Evolutionary conservation across 1,284 basidiomycete species (phyloP).

Genomic region (Trichosporon sp.): DNA sequence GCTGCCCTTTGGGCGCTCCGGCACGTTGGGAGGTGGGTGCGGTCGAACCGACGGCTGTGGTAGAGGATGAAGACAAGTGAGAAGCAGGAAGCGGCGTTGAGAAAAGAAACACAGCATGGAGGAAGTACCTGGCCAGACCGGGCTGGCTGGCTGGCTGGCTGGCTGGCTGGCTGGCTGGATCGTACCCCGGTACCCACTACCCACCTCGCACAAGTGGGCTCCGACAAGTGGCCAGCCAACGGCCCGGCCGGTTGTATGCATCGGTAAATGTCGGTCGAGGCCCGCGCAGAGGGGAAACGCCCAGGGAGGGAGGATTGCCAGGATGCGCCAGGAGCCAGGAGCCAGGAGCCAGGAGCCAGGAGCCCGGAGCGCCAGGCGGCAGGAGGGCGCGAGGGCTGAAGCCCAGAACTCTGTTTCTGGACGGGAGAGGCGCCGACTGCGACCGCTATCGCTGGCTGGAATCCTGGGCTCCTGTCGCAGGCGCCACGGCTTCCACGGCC

Average conservation of each 20-base stretch:
- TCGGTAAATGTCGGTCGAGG: slow-evolving; percentile 6
- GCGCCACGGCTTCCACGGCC: neutral
- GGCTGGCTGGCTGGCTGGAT: neutral
- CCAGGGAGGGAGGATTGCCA: neutral
- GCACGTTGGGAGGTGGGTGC: slow-evolving; percentile 1
- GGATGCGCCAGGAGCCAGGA: neutral
- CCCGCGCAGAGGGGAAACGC: neutral
- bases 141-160: neutral
- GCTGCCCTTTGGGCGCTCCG: slow-evolving; percentile 9
- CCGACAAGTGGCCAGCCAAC: slow-evolving; percentile 1
- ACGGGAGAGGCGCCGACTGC: slow-evolving; percentile 5
- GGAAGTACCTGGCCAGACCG: neutral
- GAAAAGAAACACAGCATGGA: neutral
- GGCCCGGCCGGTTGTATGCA: slow-evolving; percentile 2
- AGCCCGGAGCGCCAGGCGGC: neutral
- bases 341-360: no score
- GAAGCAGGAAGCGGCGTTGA: neutral
- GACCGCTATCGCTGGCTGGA: neutral
- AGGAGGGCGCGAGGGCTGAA: neutral
- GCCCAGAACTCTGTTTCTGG: slow-evolving; percentile 2
- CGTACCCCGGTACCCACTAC: neutral
- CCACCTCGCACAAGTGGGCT: neutral
- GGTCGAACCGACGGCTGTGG: neutral
- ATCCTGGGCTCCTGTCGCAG: neutral
- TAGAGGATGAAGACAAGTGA: neutral